Evolutionary conservation across 805 yeast genomes (phyloP), one percentile per base, ranked within the genome.

Genomic region (Metschnikowia lunata): DNA sequence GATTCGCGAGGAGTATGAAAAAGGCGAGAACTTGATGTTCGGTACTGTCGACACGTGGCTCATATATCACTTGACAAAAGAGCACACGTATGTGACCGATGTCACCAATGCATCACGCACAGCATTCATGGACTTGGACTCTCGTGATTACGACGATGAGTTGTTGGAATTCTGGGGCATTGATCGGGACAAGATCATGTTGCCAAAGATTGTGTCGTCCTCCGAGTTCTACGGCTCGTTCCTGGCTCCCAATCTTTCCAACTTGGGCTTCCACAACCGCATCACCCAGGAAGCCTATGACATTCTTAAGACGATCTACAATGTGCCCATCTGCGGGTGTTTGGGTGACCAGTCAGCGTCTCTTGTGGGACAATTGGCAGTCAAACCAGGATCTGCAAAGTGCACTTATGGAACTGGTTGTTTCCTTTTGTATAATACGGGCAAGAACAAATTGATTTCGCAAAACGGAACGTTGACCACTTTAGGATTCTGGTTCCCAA

Each of bases 371-470:
- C 97, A 90, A 66, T 66, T 87, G 64, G 96, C 96, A 1, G 79
- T 88, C 57, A 74, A 78, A 51, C 75, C 79, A 36, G 97, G 97
- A 44, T 80, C 84, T 36, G 96, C 96, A 36, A 90, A 90, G 66
- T 88, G 96, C 74, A 90, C 98, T 9, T 90, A 89, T 59, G 98
- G 98, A 50, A 90, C 98, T 1, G 98, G 98, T 49, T 87, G 96
- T 63, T 90, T 90, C 73, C 66, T 90, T 49, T 72, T 91, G 50
- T 88, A 85, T 74, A 90, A 90, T 66, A 86, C 96, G 1, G 98
- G 98, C 46, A 64, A 71, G 36, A 65, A 72, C 40, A 84, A 88
- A 47, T 75, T 88, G 57, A 75, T 83, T 30, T 80, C 90, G 30
- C 72, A 78, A 30, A 82, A 85, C 60, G 97, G 97, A 39, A 82